Percentiles rank a stretch among this genome's conserved stretches.
Evolutionary conservation across 106 monocot species (phyloP).

Genomic region (Triglochin maritima): DNA sequence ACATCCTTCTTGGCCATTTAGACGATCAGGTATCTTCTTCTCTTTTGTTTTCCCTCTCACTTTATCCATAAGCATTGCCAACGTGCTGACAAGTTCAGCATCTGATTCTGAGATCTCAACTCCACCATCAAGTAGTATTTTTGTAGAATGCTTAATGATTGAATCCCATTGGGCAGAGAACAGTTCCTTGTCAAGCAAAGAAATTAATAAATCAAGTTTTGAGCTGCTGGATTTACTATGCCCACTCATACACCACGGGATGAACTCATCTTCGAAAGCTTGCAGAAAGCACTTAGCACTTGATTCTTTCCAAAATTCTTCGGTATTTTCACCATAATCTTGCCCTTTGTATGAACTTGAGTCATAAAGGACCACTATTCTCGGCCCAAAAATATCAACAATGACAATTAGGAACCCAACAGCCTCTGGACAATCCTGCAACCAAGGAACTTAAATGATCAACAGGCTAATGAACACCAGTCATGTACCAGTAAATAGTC

Average conservation of each 20-base stretch:
- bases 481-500: no score
- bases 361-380: slow-evolving; percentile 33
- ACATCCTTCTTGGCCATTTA: slow-evolving; percentile 13
- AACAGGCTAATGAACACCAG: no score
- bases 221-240: slow-evolving; percentile 34
- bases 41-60: slow-evolving; percentile 32
- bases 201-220: slow-evolving; percentile 67
- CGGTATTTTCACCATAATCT: neutral
- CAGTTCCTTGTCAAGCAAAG: slow-evolving; percentile 49
- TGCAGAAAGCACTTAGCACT: slow-evolving; percentile 30
- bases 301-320: slow-evolving; percentile 16
- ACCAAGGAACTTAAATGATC: neutral
- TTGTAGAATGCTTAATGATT: slow-evolving; percentile 36
- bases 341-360: slow-evolving; percentile 11
- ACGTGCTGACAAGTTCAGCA: slow-evolving; percentile 22
- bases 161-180: slow-evolving; percentile 66
- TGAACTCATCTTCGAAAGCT: slow-evolving; percentile 45
- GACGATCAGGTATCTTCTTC: slow-evolving; percentile 13
- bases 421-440: slow-evolving; percentile 63
- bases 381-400: slow-evolving; percentile 58
- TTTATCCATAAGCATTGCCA: slow-evolving; percentile 59
- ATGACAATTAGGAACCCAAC: slow-evolving; percentile 45
- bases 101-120: slow-evolving; percentile 12
- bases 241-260: slow-evolving; percentile 72
- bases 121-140: slow-evolving; percentile 11